Percentiles rank a stretch among this genome's conserved stretches.
These are phyloP conservation scores for Aphanoascus verrucosus DNA, from an alignment of 2,329 filamentous ascomycete genomes.

Conservation along the genomic window DNA sequence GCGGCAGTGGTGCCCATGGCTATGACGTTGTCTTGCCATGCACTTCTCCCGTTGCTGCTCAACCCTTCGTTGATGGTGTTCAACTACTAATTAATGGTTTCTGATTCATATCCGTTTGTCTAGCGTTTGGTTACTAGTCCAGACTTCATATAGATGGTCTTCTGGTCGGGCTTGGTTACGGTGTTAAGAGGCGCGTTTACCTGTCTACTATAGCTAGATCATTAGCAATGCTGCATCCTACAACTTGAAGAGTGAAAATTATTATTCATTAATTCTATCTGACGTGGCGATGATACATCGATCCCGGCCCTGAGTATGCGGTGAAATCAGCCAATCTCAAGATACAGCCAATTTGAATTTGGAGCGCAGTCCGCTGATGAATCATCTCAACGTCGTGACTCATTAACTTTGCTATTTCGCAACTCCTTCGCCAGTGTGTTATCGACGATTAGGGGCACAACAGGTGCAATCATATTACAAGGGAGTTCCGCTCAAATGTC, in stretches of 20 bases:
- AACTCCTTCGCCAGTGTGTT: too few relatives aligned
- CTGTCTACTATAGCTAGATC: background rate
- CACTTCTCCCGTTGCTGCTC: constrained; percentile 17
- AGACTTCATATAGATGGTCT: background rate
- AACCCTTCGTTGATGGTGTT: constrained; percentile 21
- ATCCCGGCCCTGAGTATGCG: too few relatives aligned
- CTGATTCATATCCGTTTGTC: background rate
- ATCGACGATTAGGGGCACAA: too few relatives aligned
- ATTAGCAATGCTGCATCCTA: background rate
- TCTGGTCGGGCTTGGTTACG: background rate
- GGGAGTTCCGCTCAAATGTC: too few relatives aligned
- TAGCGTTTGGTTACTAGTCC: background rate
- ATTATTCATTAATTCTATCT: background rate
- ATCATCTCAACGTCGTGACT: too few relatives aligned
- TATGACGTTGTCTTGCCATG: constrained; percentile 16
- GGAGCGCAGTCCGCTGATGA: too few relatives aligned
- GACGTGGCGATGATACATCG: background rate
- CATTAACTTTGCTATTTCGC: too few relatives aligned
- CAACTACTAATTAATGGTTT: constrained; percentile 15
- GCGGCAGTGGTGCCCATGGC: constrained; percentile 18
- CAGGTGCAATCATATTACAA: too few relatives aligned
- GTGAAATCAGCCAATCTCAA: too few relatives aligned
- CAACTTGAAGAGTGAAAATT: background rate
- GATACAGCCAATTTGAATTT: too few relatives aligned
- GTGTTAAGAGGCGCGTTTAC: background rate